A percentile compares a stretch with the other conserved stretches of the same genome.
Conservation (phyloP, 306 rosid species). For the Myrica gale region DNA sequence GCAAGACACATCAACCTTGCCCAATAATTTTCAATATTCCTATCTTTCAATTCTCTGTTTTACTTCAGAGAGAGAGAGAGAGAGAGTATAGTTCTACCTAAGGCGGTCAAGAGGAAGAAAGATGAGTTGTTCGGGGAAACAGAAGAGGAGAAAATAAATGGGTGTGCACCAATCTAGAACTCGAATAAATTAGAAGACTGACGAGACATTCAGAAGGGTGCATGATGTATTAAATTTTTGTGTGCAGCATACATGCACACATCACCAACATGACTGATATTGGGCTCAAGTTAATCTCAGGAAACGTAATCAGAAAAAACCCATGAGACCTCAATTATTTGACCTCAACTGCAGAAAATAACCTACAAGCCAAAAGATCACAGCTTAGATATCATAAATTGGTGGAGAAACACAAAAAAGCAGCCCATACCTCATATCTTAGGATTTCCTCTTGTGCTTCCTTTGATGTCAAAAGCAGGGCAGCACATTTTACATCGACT, state of each 20-base stretch:
- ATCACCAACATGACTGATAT: neutral
- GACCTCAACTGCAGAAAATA: neutral
- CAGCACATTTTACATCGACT: slow-evolving; percentile 65
- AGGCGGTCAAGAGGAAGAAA: too few species aligned
- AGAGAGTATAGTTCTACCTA: too few species aligned
- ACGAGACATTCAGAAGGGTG: neutral
- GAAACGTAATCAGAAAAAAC: neutral
- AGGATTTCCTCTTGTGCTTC: slow-evolving; percentile 83
- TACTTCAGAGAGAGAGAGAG: too few species aligned
- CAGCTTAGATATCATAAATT: neutral
- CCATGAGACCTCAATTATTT: neutral
- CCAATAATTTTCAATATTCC: too few species aligned
- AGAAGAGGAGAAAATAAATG: too few species aligned
- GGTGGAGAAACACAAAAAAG: neutral
- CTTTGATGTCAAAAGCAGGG: slow-evolving; percentile 55
- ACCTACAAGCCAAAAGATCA: slow-evolving; percentile 2
- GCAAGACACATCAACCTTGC: too few species aligned
- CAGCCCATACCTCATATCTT: slow-evolving; percentile 57
- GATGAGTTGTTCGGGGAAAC: too few species aligned
- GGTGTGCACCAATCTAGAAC: too few species aligned
- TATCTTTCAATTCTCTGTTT: too few species aligned
- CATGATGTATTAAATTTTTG: too few species aligned
- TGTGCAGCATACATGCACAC: too few species aligned
- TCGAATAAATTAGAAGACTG: too few species aligned
- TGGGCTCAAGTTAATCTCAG: neutral